A percentile compares a stretch with the other conserved stretches of the same genome.
Conservation (phyloP, 2,329 filamentous ascomycete species). For the Fusarium nematophilum region DNA sequence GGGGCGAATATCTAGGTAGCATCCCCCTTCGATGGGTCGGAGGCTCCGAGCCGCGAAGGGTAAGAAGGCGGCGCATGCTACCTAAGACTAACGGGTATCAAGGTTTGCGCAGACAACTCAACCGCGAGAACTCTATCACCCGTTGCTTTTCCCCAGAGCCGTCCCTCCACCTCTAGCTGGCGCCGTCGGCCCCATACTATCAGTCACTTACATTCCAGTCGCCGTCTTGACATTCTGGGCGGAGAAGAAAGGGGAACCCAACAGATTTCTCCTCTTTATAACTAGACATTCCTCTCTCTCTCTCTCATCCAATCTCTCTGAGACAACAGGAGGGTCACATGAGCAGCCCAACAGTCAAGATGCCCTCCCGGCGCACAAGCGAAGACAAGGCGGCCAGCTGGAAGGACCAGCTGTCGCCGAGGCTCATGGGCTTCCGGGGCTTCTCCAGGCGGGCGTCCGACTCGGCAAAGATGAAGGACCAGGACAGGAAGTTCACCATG, state of each 20-base stretch:
- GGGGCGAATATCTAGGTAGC: slow-evolving; percentile 12
- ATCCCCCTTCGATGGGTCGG: slow-evolving; percentile 33
- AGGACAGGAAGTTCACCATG: slow-evolving; percentile 33
- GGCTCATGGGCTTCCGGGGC: slow-evolving; percentile 30
- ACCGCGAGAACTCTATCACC: slow-evolving; percentile 31
- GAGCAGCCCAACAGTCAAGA: slow-evolving; percentile 14
- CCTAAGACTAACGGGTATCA: too few relatives aligned
- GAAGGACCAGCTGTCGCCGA: slow-evolving; percentile 36
- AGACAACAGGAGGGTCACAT: not conserved
- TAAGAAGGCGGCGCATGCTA: slow-evolving; percentile 26
- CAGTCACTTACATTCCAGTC: slow-evolving; percentile 37
- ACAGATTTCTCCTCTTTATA: not conserved
- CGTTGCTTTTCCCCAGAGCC: slow-evolving; percentile 7
- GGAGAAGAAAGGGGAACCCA: not conserved
- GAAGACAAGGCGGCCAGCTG: slow-evolving; percentile 40
- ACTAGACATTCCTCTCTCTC: not conserved
- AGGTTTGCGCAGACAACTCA: slow-evolving; percentile 24
- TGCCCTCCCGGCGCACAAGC: slow-evolving; percentile 28
- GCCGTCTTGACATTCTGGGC: not conserved
- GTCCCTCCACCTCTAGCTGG: slow-evolving; percentile 7
- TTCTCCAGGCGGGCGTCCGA: slow-evolving; percentile 35
- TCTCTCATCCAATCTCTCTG: not conserved
- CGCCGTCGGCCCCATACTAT: slow-evolving; percentile 24
- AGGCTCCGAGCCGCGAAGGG: slow-evolving; percentile 23
- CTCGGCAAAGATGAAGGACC: slow-evolving; percentile 17